phyloP scores from a whole-genome alignment of 2,329 filamentous ascomycete species.

The Trichoderma sp. region DNA sequence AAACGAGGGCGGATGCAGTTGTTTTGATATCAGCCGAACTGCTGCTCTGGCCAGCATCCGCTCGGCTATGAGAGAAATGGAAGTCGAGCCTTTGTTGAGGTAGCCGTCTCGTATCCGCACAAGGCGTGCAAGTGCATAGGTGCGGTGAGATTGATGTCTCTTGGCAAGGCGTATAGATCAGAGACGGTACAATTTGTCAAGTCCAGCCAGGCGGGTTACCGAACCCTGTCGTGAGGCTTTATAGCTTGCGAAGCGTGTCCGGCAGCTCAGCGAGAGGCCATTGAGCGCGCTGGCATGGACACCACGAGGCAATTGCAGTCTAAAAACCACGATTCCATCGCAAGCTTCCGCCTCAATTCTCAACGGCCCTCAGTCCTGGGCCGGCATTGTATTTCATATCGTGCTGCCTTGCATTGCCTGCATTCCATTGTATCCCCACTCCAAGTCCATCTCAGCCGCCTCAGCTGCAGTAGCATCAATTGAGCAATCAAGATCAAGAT shows the following conservation, averaged over 20 bases:
- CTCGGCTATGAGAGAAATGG: neutral
- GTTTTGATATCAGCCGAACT: slow-evolving; percentile 20
- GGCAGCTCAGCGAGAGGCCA: neutral
- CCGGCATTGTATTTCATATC: neutral
- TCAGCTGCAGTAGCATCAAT: neutral
- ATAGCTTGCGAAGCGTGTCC: neutral
- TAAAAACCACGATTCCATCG: neutral
- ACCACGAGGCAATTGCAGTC: neutral
- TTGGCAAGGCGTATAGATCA: neutral
- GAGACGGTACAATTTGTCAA: neutral
- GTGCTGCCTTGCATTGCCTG: neutral
- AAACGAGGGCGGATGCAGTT: slow-evolving; percentile 21
- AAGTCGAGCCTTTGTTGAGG: neutral
- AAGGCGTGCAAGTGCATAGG: neutral
- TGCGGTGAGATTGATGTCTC: neutral
- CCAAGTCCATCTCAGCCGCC: neutral
- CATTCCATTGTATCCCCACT: neutral
- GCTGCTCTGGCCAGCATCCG: slow-evolving; percentile 2
- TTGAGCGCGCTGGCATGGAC: neutral
- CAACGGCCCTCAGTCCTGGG: neutral
- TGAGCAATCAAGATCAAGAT: neutral
- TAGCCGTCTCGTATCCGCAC: slow-evolving; percentile 20
- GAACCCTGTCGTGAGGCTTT: neutral
- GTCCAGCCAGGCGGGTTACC: neutral
- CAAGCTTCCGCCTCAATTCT: neutral